A percentile compares a stretch with the other conserved stretches of the same genome.
These are phyloP conservation scores for Geotrichum macrosporum DNA, from an alignment of 1,139 yeast genomes.

Conservation along the genomic window DNA sequence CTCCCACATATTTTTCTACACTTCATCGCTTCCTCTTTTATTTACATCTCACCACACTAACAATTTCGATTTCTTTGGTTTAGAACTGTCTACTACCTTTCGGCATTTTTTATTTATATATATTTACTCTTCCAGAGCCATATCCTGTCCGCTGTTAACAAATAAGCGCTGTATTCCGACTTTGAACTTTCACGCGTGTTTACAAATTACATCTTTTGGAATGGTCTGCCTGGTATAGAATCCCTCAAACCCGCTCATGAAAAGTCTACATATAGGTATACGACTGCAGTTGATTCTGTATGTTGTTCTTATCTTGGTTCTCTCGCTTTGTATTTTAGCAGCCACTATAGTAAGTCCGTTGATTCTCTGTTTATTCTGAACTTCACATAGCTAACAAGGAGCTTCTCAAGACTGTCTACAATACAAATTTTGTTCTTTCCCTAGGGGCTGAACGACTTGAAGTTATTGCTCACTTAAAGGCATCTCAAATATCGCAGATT, in stretches of 20 bases:
- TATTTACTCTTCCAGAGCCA: too few relatives aligned
- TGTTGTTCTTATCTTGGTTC: constrained; percentile 69
- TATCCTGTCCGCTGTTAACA: too few relatives aligned
- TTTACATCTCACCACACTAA: too few relatives aligned
- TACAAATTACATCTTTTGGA: background rate
- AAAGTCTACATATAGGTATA: constrained; percentile 36
- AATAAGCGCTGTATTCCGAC: too few relatives aligned
- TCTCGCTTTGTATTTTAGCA: constrained; percentile 71
- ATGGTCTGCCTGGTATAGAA: background rate
- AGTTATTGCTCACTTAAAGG: constrained; percentile 74
- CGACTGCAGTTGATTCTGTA: constrained; percentile 69
- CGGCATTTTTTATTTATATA: too few relatives aligned
- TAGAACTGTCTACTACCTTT: too few relatives aligned
- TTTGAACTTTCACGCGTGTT: too few relatives aligned
- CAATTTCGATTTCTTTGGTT: too few relatives aligned
- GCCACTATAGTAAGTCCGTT: constrained; percentile 51
- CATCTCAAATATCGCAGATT: constrained; percentile 71
- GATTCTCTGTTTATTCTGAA: background rate
- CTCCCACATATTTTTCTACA: too few relatives aligned
- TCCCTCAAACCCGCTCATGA: constrained; percentile 22
- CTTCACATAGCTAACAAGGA: too few relatives aligned
- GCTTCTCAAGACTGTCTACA: constrained; percentile 71
- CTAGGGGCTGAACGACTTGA: constrained; percentile 66
- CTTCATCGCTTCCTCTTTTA: too few relatives aligned
- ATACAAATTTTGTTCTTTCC: constrained; percentile 57